Evolutionary conservation across 2,329 filamentous ascomycete genomes (phyloP).

Genomic region (Xylaria arbuscula): DNA sequence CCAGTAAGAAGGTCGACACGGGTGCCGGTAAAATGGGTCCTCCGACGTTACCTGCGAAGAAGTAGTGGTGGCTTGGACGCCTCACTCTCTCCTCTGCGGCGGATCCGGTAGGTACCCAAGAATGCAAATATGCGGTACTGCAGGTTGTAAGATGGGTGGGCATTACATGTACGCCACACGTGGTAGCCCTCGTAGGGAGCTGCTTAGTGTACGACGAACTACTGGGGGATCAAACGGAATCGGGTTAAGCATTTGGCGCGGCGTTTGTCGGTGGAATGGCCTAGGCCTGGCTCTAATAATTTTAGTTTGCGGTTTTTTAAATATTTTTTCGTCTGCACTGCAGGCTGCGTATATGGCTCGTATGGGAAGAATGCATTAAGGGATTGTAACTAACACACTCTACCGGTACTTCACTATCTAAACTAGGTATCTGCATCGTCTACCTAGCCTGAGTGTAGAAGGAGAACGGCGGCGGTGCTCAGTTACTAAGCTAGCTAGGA

Average conservation of each 20-base stretch:
- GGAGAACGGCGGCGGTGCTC: slow-evolving; percentile 7
- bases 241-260: slow-evolving; percentile 22
- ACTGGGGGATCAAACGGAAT: background rate
- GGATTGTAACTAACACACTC: too few relatives aligned
- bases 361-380: background rate
- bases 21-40: slow-evolving; percentile 65
- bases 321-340: background rate
- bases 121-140: slow-evolving; percentile 5
- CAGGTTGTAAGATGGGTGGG: slow-evolving; percentile 3
- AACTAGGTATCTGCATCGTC: too few relatives aligned
- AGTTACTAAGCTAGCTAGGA: background rate
- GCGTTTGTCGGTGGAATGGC: slow-evolving; percentile 29
- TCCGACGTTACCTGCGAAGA: slow-evolving; percentile 46
- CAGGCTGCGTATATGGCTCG: background rate
- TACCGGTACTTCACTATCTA: too few relatives aligned
- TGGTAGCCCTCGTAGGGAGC: background rate
- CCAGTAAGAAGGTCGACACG: slow-evolving; percentile 76
- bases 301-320: background rate
- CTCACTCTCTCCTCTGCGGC: too few relatives aligned
- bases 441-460: background rate
- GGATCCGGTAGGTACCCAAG: background rate
- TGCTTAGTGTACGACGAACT: slow-evolving; percentile 14
- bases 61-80: too few relatives aligned
- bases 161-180: slow-evolving; percentile 12
- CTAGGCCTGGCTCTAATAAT: slow-evolving; percentile 1